Percentiles rank a stretch among this genome's conserved stretches.
These are phyloP conservation scores for Rossbeevera mucosa DNA, from an alignment of 768 basidiomycete genomes.

Conservation along the genomic window DNA sequence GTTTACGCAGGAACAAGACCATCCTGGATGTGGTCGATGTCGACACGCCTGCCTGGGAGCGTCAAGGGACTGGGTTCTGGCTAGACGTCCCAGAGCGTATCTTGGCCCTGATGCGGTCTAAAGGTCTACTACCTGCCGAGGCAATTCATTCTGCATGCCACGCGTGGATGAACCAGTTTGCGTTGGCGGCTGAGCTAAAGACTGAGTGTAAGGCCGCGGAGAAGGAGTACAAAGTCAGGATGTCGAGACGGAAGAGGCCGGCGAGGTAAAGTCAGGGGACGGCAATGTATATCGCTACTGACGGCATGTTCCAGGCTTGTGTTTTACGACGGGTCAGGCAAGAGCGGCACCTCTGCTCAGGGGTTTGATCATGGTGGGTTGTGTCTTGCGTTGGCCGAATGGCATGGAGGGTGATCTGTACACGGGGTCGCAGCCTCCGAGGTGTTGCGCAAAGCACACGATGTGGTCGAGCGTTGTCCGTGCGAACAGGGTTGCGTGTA, in stretches of 20 bases:
- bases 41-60: constrained; percentile 72
- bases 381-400: neutral
- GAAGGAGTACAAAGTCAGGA: constrained; percentile 59
- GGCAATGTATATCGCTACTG: neutral
- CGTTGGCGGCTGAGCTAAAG: constrained; percentile 59
- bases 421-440: constrained; percentile 41
- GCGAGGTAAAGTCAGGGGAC: constrained; percentile 31
- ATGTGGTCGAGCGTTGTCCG: constrained; percentile 53
- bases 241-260: constrained; percentile 60
- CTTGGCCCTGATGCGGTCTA: constrained; percentile 48
- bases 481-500: constrained; percentile 67
- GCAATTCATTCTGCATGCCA: constrained; percentile 86
- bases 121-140: constrained; percentile 63
- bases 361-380: constrained; percentile 74
- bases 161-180: constrained; percentile 74
- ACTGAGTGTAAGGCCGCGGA: constrained; percentile 82
- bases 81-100: constrained; percentile 60
- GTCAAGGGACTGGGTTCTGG: constrained; percentile 74
- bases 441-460: constrained; percentile 55
- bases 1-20: constrained; percentile 41
- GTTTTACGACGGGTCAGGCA: constrained; percentile 72
- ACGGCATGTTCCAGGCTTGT: constrained; percentile 49
- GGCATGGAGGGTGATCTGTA: neutral
- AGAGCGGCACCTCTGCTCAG: constrained; percentile 67
- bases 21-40: constrained; percentile 78